Evolutionary conservation across 2,329 filamentous ascomycete genomes (phyloP).

Genomic region (Davidsoniella neocaledoniae): DNA sequence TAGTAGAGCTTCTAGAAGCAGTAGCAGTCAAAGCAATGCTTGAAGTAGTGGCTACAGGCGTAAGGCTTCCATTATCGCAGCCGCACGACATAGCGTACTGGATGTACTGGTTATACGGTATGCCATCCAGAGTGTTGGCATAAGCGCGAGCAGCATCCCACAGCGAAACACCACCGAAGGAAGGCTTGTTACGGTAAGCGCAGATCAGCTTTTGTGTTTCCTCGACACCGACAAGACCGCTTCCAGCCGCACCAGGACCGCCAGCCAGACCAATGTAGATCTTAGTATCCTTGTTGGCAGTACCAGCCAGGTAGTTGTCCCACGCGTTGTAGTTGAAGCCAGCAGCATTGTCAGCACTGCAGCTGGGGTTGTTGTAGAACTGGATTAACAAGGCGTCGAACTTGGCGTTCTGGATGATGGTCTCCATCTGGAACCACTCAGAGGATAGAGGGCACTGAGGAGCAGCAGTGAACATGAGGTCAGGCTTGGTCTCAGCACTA

Average conservation of each 20-base stretch:
- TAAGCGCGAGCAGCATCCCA: constrained; percentile 26
- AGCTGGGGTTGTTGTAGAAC: constrained; percentile 31
- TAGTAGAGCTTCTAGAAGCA: constrained; percentile 12
- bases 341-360: constrained; percentile 17
- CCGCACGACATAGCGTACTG: constrained; percentile 23
- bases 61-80: constrained; percentile 18
- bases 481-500: constrained; percentile 14
- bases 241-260: constrained; percentile 15
- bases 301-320: constrained; percentile 20
- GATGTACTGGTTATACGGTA: constrained; percentile 23
- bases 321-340: constrained; percentile 29
- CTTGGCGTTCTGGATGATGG: constrained; percentile 23
- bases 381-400: constrained; percentile 30
- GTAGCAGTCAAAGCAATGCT: constrained; percentile 8
- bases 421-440: constrained; percentile 19
- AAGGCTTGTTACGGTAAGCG: constrained; percentile 20
- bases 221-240: constrained; percentile 21
- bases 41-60: constrained; percentile 15
- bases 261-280: constrained; percentile 29
- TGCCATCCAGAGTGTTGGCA: constrained; percentile 19
- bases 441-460: constrained; percentile 26
- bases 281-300: constrained; percentile 25
- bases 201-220: constrained; percentile 24
- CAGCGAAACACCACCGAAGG: constrained; percentile 30
- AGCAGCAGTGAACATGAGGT: constrained; percentile 25